Base-by-base conservation (phyloP, 805 yeast species). In the Pichia pseudocactophila region DNA sequence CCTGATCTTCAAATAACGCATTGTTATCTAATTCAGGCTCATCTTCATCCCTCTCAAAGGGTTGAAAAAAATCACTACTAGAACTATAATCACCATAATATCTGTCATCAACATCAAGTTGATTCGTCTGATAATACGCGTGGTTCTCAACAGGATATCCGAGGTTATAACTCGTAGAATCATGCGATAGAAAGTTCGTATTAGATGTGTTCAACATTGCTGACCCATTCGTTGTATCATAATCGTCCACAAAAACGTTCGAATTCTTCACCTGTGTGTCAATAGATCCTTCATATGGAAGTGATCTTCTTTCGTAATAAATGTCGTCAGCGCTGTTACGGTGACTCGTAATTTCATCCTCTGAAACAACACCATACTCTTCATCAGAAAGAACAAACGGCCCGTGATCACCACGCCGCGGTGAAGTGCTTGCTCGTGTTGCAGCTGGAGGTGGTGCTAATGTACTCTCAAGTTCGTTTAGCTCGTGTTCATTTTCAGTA, bases 31-130 rank as follows among this genome's bases (percentile, higher is more conserved):
- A 39, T 30, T 48, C 54, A 8, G 62, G 61, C 43, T 58, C 63
- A 43, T 58, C 63, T 9, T 33, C 27, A 39, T 58, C 63, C 36
- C 63, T 50, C 39, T 51, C 50, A 34, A 58, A 58, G 8, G 37
- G 25, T 41, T 56, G 58, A 40, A 55, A 57, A 36, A 48, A 35
- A 11, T 42, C 46, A 13, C 16, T 46, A 13, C 16, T 33, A 11
- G n/a, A 18, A 25, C 15, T 28, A 12, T 18, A 25, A 41, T 36
- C 36, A 25, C 18, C 13, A 28, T 33, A 28, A 28, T 22, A 22
- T 22, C 31, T 13, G 16, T 28, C 16, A 25, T 31, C 13, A 20
- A 28, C 25, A 37, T 26, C 32, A 15, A 15, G 17, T 30, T 34
- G 30, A 6, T 3, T 16, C 15, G 15, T 27, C 5, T 30, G 30